Conservation (phyloP, 495 filamentous ascomycete species). For the Daldinia grandis region DNA sequence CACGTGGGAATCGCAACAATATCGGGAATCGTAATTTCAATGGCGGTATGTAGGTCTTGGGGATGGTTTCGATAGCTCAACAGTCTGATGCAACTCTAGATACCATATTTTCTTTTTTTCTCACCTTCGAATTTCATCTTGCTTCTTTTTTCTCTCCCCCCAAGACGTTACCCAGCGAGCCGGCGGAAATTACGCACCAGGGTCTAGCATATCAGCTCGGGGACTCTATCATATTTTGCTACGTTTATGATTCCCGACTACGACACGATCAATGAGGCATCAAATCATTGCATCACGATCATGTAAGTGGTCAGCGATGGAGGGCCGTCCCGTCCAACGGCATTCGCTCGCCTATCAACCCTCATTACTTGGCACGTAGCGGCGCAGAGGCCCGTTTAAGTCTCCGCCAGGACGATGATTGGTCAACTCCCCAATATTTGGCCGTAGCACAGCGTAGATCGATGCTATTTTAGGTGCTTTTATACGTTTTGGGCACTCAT, state of each 20-base stretch:
- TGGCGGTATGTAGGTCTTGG: constrained; percentile 1
- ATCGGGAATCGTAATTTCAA: neutral
- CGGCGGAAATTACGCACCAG: constrained; percentile 29
- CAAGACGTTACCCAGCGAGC: constrained; percentile 6
- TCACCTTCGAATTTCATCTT: neutral
- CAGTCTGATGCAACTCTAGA: neutral
- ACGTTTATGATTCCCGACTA: constrained; percentile 16
- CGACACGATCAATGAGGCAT: constrained; percentile 16
- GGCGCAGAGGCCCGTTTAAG: constrained; percentile 13
- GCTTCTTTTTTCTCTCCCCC: constrained; percentile 13
- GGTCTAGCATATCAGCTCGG: constrained; percentile 27
- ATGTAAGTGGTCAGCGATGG: constrained; percentile 14
- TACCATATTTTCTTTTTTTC: neutral
- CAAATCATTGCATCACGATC: constrained; percentile 26
- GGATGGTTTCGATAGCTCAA: neutral
- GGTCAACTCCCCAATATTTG: constrained; percentile 19
- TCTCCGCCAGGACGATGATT: constrained; percentile 16
- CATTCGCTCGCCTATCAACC: constrained; percentile 9
- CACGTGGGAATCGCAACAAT: neutral
- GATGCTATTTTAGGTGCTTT: constrained; percentile 7
- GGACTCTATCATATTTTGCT: constrained; percentile 20
- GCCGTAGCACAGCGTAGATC: constrained; percentile 22
- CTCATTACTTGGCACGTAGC: constrained; percentile 31
- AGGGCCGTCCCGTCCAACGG: constrained; percentile 18
- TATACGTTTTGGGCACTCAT: constrained; percentile 34